Conservation (phyloP, 768 basidiomycete genomes). For the Serendipita sp. region DNA sequence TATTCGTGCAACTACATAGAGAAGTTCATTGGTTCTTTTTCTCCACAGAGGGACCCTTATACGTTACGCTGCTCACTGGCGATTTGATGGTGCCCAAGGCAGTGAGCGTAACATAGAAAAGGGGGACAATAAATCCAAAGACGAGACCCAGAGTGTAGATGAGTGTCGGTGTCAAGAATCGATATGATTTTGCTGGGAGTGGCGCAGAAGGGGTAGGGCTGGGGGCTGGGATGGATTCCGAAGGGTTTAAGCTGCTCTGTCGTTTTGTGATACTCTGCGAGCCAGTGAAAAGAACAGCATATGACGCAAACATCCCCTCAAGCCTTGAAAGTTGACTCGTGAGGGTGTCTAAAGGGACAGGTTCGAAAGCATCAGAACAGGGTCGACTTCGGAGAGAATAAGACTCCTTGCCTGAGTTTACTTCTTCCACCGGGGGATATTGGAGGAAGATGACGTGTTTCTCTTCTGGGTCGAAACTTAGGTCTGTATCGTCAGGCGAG, state of each 20-base stretch:
- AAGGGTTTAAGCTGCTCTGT: neutral
- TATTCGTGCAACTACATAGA: neutral
- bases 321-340: neutral
- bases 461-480: neutral
- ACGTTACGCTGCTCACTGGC: neutral
- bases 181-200: neutral
- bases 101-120: neutral
- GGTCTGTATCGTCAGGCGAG: neutral
- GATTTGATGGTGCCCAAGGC: neutral
- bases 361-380: neutral
- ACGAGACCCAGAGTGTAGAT: neutral
- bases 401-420: neutral
- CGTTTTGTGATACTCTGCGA: neutral
- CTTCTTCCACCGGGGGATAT: neutral
- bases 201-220: neutral
- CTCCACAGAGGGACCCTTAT: neutral
- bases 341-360: neutral
- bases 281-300: neutral
- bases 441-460: neutral
- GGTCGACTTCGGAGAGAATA: neutral
- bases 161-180: neutral
- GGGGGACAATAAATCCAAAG: slow-evolving; percentile 1
- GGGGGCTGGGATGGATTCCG: neutral
- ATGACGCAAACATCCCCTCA: neutral
- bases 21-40: neutral